Evolutionary conservation across 495 filamentous ascomycete genomes (phyloP).

Genomic region (Trichocladium uniseriatum): DNA sequence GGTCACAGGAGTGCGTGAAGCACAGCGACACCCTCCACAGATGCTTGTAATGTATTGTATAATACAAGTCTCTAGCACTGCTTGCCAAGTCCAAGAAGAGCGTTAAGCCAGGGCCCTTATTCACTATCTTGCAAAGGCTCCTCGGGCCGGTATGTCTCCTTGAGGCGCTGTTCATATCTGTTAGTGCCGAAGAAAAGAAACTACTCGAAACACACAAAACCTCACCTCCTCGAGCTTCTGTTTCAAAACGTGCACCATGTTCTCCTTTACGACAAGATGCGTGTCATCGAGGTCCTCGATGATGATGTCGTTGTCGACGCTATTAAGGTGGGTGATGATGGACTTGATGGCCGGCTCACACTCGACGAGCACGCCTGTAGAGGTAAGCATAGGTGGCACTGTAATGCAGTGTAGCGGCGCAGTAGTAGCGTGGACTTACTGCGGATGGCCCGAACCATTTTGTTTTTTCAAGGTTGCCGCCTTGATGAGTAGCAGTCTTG

Average conservation of each 20-base stretch:
- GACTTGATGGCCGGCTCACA: slow-evolving; percentile 57
- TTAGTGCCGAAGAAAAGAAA: not conserved
- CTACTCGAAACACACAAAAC: not conserved
- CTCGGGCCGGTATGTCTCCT: slow-evolving; percentile 33
- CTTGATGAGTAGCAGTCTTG: not conserved
- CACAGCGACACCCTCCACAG: not conserved
- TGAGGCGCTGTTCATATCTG: slow-evolving; percentile 26
- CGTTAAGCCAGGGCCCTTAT: slow-evolving; percentile 17
- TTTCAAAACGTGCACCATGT: slow-evolving; percentile 50
- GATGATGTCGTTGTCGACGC: slow-evolving; percentile 43
- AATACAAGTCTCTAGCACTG: not conserved
- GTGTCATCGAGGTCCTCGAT: slow-evolving; percentile 67
- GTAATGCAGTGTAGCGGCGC: not conserved
- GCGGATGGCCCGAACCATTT: slow-evolving; percentile 13
- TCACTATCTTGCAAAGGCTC: slow-evolving; percentile 35
- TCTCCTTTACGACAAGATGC: slow-evolving; percentile 64
- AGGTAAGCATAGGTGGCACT: not conserved
- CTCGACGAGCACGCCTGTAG: slow-evolving; percentile 58
- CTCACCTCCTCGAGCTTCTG: slow-evolving; percentile 50
- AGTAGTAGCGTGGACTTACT: not conserved
- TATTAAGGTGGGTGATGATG: slow-evolving; percentile 53
- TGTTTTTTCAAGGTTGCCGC: too few species aligned
- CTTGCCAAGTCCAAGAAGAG: slow-evolving; percentile 6
- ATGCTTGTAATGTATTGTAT: not conserved
- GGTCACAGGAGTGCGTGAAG: too few species aligned